Percentiles rank a stretch among this genome's conserved stretches.
These are phyloP conservation scores for Wickerhamiella australiensis DNA, from an alignment of 805 yeast species.

Conservation along the genomic window DNA sequence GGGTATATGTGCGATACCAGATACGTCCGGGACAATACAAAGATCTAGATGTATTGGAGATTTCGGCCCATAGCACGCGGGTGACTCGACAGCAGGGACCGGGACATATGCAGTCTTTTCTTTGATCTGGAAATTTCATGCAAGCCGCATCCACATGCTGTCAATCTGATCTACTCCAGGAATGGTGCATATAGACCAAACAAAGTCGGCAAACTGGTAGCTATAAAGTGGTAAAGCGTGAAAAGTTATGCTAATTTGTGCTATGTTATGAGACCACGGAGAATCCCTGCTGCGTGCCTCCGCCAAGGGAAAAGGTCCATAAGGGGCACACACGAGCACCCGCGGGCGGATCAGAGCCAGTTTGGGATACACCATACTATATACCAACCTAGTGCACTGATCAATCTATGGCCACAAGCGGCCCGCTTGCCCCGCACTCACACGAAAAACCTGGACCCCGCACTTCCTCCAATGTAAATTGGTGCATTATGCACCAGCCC, in stretches of 20 bases:
- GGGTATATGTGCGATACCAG: no score
- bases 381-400: background rate
- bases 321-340: background rate
- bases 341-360: background rate
- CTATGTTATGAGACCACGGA: no score
- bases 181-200: no score
- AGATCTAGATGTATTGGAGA: background rate
- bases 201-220: no score
- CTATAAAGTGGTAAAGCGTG: no score
- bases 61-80: background rate
- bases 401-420: background rate
- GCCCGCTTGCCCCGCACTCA: conserved; percentile 1
- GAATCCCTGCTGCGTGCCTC: no score
- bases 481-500: background rate
- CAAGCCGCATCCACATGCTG: background rate
- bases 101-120: no score
- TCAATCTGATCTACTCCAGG: background rate
- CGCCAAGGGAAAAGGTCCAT: no score
- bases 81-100: no score
- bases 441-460: background rate
- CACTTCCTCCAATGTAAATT: background rate
- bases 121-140: background rate
- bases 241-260: no score
- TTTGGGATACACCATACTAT: background rate
- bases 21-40: no score